Evolutionary conservation across 2,329 filamentous ascomycete genomes (phyloP), one percentile per base, ranked within the genome.

Genomic region (Colletotrichum chlorophyti): DNA sequence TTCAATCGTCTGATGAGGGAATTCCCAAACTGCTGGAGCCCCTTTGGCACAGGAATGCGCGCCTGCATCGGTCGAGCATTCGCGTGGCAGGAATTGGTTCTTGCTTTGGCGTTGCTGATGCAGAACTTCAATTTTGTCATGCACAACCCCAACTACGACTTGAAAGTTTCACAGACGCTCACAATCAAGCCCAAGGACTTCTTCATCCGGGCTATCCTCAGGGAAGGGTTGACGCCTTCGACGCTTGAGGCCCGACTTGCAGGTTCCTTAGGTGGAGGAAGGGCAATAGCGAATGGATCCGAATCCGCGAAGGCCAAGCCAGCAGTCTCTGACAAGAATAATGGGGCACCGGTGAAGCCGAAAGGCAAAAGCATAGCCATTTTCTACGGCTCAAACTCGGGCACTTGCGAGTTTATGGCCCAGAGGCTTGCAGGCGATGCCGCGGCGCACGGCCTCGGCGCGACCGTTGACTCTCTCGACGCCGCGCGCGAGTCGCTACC

Each of bases 371-470:
- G 68, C n/a, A n/a, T 91, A 64, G 81, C 80, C n/a, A 81, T 91
- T 23, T 79, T 87, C 19, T 91, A 88, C 63, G 88, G 89, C 2
- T 87, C 85, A n/a, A 89, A 90, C 65, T 83, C 83, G 0, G 88
- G 88, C 0, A 91, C 88, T 1, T 91, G 88, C 68, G 85, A 90
- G 68, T 78, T 83, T 1, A 79, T 90, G 45, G 87, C 88, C 0
- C 81, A 87, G 49, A 76, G 80, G 10, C 69, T 91, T 4, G 84
- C 84, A 1, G 76, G 78, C 8, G 80, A 83, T 64, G 86, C 86
- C 0, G 64, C 74, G 3, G 70, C 70, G 3, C 81, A 82, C 63
- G 87, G 87, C 0, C 89, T 83, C 66, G 70, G 69, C 4, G 83
- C 83, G 0, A 68, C 71, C 1, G 74, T 84, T 6, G 77, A 80